A percentile compares a stretch with the other conserved stretches of the same genome.
Conservation (phyloP, 2,329 filamentous ascomycete species). For the Pyricularia grisea region DNA sequence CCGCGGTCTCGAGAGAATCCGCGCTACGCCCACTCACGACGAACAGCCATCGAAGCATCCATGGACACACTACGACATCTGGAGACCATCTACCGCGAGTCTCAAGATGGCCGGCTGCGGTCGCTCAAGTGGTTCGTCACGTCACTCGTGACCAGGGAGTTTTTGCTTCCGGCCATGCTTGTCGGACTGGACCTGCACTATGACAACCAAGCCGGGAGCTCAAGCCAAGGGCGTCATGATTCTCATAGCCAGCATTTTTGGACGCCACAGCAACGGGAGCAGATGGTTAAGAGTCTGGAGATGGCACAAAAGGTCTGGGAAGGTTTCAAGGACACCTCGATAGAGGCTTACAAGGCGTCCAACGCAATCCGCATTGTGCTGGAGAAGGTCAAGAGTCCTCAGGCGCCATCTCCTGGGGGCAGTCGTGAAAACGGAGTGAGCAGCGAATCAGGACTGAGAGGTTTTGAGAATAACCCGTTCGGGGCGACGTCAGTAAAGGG, state of each 20-base stretch:
- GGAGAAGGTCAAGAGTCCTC: slow-evolving; percentile 56
- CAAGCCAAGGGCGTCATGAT: slow-evolving; percentile 24
- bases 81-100: slow-evolving; percentile 64
- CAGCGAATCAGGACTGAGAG: background rate
- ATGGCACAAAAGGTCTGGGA: slow-evolving; percentile 73
- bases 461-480: background rate
- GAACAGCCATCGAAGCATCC: slow-evolving; percentile 77
- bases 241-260: slow-evolving; percentile 42
- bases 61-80: slow-evolving; percentile 74
- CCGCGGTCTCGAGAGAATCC: slow-evolving; percentile 67
- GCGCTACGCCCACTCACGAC: slow-evolving; percentile 75
- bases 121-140: slow-evolving; percentile 71
- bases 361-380: slow-evolving; percentile 78
- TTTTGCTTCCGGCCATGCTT: slow-evolving; percentile 77
- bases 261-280: slow-evolving; percentile 51
- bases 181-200: slow-evolving; percentile 76
- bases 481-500: slow-evolving; percentile 3
- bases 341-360: slow-evolving; percentile 85
- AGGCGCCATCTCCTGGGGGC: background rate
- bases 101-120: slow-evolving; percentile 61
- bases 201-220: slow-evolving; percentile 40
- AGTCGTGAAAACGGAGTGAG: background rate
- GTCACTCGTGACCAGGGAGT: slow-evolving; percentile 74
- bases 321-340: slow-evolving; percentile 62
- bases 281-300: slow-evolving; percentile 70